These are phyloP conservation scores for Ambrosia trifida DNA, from an alignment of 129 eudicot species.

Conservation along the genomic window DNA sequence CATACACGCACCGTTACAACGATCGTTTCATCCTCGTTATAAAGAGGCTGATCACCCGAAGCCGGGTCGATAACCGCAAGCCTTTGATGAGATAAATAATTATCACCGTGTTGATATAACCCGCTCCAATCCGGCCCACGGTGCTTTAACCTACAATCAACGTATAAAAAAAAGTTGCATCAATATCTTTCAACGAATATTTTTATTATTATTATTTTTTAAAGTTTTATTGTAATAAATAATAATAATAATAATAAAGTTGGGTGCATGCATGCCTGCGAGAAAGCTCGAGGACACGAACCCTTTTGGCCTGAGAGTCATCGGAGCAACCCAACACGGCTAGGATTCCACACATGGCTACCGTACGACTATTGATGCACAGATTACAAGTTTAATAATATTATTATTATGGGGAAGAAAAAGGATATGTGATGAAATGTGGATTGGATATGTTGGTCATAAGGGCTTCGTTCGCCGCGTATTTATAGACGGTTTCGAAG, in stretches of 20 bases:
- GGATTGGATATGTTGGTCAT: constrained; percentile 15
- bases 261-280: constrained; percentile 56
- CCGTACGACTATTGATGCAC: constrained; percentile 6
- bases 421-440: constrained; percentile 1
- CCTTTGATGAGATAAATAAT: constrained; percentile 70
- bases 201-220: background rate
- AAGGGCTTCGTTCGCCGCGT: constrained; percentile 24
- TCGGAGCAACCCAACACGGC: constrained; percentile 92
- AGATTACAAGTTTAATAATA: background rate
- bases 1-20: constrained; percentile 59
- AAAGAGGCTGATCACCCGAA: constrained; percentile 87
- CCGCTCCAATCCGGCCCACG: constrained; percentile 96
- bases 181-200: background rate
- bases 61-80: constrained; percentile 84
- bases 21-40: constrained; percentile 56
- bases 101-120: constrained; percentile 65
- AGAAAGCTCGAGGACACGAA: constrained; percentile 92
- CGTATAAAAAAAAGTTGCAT: too few species aligned
- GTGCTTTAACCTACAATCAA: constrained; percentile 62
- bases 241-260: background rate
- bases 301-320: constrained; percentile 88
- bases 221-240: background rate
- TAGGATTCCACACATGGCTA: constrained; percentile 78
- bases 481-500: constrained; percentile 33
- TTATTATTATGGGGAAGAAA: background rate